Base-by-base conservation (phyloP, 1,284 basidiomycete genomes). In the Irpex sp. region DNA sequence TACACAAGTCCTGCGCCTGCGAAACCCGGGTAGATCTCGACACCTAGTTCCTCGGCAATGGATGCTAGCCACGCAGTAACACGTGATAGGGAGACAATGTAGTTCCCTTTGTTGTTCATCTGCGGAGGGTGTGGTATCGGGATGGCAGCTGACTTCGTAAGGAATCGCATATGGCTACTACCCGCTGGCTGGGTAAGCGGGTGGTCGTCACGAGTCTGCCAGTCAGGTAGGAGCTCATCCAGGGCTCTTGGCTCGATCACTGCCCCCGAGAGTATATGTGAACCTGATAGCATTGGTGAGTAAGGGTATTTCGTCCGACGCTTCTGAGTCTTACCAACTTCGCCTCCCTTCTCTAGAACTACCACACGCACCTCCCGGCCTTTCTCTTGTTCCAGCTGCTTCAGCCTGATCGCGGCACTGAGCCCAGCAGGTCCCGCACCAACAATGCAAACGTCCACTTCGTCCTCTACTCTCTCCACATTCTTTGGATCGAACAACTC, bases 1-100 rank as follows among this genome's bases (percentile, higher is more conserved):
- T 92, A 92, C 1, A 98, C 80, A 7, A 97, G 76, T 58, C 89
- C 84, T 0, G 97, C 92, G 33, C 92, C 97, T 0, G 96, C 95
- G 70, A 99, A 99, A 19, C 97, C 97, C 1, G 97, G 93, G 75
- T 99, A 99, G 57, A 99, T 90, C 76, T 99, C 97, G 36, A 98
- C 95, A 36, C 96, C 97, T 61, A 94, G 82, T 57, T 91, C 91
- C 70, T 96, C 94, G 0, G 97, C 97, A 62, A 98, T 86, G 68
- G 85, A 80, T 5, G 89, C 94, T 0, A 99, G 84, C 97, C 97
- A 99, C 1, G 92, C 84, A 0, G 93, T 91, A 65, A 98, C 88
- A 37, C 87, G 88, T 1, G 94, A 96, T 36, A 99, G 86, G 3
- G 94, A 97, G 57, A 95, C 82, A 71, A 98, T 90, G 77, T 96